These are phyloP conservation scores for Colletotrichum sp. DNA, from an alignment of 2,329 filamentous ascomycete species.

Conservation along the genomic window DNA sequence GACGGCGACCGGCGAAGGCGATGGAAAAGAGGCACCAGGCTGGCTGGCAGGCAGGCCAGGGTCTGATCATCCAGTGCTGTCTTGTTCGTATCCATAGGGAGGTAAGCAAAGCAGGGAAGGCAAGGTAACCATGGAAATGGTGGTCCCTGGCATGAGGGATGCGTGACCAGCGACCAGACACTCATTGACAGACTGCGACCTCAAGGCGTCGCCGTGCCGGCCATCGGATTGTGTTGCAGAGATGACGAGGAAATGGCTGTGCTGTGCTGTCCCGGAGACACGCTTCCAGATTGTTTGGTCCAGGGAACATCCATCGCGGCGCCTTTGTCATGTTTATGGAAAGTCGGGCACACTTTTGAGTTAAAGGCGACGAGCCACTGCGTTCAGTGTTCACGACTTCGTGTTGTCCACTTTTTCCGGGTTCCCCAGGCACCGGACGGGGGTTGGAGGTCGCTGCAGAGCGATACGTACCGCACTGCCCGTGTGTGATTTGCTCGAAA, in stretches of 20 bases:
- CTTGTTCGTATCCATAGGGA: background rate
- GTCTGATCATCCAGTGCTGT: background rate
- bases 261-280: conserved; percentile 1
- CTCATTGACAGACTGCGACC: background rate
- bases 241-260: background rate
- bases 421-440: conserved; percentile 12
- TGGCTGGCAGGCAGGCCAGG: background rate
- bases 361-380: background rate
- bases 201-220: background rate
- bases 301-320: background rate
- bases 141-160: background rate
- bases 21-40: background rate
- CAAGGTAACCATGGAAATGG: conserved; percentile 8
- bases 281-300: background rate
- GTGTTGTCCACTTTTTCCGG: conserved; percentile 9
- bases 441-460: background rate
- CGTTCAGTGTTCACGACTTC: conserved; percentile 8
- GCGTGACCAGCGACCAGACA: background rate
- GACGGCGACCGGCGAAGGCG: background rate
- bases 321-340: conserved; percentile 9
- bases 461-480: conserved; percentile 2
- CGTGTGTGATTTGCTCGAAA: conserved; percentile 5
- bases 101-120: background rate
- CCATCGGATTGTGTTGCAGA: background rate
- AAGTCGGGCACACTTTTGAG: conserved; percentile 6